These are phyloP conservation scores for Xylaria bambusicola DNA, from an alignment of 495 filamentous ascomycete species.

Conservation along the genomic window DNA sequence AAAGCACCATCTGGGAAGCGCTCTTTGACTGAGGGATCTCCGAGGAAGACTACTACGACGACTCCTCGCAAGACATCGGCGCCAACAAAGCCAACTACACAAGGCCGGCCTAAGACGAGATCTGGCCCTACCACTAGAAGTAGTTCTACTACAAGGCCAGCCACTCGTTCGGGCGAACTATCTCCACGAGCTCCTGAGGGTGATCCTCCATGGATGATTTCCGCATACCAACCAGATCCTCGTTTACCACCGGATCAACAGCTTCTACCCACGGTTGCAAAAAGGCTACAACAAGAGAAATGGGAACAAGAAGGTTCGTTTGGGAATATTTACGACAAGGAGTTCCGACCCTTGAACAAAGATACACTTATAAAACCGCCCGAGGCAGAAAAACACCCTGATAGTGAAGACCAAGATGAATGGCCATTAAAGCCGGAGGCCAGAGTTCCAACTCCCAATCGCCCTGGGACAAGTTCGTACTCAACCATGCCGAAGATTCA, in stretches of 20 bases:
- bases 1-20: constrained; percentile 45
- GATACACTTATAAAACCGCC: constrained; percentile 52
- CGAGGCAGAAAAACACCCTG: constrained; percentile 42
- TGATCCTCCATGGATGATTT: constrained; percentile 91
- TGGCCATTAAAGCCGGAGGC: constrained; percentile 49
- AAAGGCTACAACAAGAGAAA: constrained; percentile 87
- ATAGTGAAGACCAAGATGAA: constrained; percentile 40
- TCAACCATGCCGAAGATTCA: constrained; percentile 60
- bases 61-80: constrained; percentile 42
- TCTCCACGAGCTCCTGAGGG: constrained; percentile 70
- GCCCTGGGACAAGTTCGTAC: constrained; percentile 53
- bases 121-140: constrained; percentile 53
- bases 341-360: constrained; percentile 75
- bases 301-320: constrained; percentile 89
- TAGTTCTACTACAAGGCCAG: constrained; percentile 58
- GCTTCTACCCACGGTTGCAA: constrained; percentile 90
- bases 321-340: constrained; percentile 76
- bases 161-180: constrained; percentile 54
- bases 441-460: constrained; percentile 45
- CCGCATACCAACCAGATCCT: constrained; percentile 94
- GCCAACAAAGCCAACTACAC: constrained; percentile 45
- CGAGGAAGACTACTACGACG: constrained; percentile 41
- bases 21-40: constrained; percentile 44
- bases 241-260: constrained; percentile 93
- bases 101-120: constrained; percentile 64